Conservation (phyloP, 1,284 basidiomycete species). For the Apiotrichum brassicae region DNA sequence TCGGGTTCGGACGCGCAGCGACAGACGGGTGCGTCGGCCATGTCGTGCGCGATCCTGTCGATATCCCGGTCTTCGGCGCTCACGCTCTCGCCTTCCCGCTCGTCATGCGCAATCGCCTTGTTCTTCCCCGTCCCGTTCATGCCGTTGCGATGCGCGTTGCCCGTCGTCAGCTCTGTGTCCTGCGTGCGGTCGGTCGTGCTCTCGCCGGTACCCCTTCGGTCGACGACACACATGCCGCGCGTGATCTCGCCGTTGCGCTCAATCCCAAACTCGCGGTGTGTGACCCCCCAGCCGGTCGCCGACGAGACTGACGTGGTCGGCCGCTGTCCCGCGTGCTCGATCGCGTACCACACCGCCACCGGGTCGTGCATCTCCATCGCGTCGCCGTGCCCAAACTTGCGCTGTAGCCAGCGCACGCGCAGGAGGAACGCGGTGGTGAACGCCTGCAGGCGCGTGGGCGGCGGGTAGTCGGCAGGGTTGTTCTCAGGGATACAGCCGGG, state of each 20-base stretch:
- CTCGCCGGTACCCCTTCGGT: conserved; percentile 42
- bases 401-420: conserved; percentile 58
- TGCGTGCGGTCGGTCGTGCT: conserved; percentile 27
- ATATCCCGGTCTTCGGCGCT: too few relatives aligned
- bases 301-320: conserved; percentile 13
- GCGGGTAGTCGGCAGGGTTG: conserved; percentile 18
- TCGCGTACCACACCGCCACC: conserved; percentile 50
- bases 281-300: conserved; percentile 34
- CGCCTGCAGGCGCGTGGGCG: conserved; percentile 50
- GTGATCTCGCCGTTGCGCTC: conserved; percentile 48
- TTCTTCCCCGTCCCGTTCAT: not conserved
- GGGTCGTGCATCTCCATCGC: conserved; percentile 64
- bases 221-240: conserved; percentile 49
- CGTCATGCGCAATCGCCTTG: not conserved
- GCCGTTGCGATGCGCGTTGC: not conserved
- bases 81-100: too few relatives aligned
- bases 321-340: conserved; percentile 49
- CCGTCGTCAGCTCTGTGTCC: conserved; percentile 16
- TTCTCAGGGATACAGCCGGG: conserved; percentile 48
- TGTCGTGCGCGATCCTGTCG: not conserved
- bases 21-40: not conserved
- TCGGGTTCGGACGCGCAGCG: conserved; percentile 13
- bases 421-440: conserved; percentile 76
- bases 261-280: conserved; percentile 42
- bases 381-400: conserved; percentile 68